Conservation (phyloP, 169 alveolate species). For the Blepharisma undulans region DNA sequence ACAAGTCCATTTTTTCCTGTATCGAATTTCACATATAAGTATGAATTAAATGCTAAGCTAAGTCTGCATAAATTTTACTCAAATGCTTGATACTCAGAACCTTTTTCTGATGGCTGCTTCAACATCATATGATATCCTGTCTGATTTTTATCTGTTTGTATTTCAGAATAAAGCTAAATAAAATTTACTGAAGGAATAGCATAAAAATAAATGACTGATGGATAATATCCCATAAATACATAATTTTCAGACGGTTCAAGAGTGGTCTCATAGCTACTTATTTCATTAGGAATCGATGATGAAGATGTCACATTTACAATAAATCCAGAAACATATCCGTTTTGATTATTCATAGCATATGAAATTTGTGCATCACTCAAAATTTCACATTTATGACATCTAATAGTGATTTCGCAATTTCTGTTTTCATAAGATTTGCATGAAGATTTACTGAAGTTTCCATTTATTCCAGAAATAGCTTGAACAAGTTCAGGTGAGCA, state of each 20-base stretch:
- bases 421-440: not conserved
- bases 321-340: not conserved
- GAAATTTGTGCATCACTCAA: not conserved
- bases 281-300: conserved; percentile 8
- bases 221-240: not conserved
- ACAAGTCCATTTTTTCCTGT: not conserved
- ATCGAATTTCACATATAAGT: not conserved
- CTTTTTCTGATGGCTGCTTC: not conserved
- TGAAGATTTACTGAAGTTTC: not conserved
- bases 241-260: not conserved
- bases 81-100: not conserved
- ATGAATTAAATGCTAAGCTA: not conserved
- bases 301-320: not conserved
- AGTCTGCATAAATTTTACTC: conserved; percentile 12
- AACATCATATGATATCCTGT: not conserved
- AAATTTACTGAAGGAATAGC: conserved; percentile 12
- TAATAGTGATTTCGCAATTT: not conserved
- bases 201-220: not conserved
- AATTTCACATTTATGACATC: not conserved
- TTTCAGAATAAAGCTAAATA: not conserved
- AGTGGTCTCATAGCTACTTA: not conserved
- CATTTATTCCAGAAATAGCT: not conserved
- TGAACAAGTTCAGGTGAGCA: not conserved
- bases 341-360: not conserved
- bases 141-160: not conserved